These are phyloP conservation scores for Phytophthora sansomeana DNA, from an alignment of 352 stramenopile genomes.

Conservation along the genomic window DNA sequence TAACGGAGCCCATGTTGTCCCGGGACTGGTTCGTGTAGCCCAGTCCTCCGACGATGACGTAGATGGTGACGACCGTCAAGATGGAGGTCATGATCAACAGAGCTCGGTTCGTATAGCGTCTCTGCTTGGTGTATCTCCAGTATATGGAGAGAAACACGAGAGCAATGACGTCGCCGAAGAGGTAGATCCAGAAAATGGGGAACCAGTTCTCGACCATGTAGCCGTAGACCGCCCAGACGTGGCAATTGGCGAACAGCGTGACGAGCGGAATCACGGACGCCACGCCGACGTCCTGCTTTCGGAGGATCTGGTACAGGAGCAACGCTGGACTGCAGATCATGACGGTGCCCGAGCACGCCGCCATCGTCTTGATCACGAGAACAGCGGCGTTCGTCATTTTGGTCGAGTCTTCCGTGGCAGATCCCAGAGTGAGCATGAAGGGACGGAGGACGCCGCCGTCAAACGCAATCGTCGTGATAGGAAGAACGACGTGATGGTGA, in stretches of 20 bases:
- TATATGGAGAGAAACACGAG: slow-evolving; percentile 39
- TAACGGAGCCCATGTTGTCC: slow-evolving; percentile 25
- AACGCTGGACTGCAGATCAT: slow-evolving; percentile 62
- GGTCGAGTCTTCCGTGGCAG: not conserved
- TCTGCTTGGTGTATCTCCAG: slow-evolving; percentile 36
- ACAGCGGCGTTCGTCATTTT: slow-evolving; percentile 34
- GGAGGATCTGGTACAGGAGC: slow-evolving; percentile 39
- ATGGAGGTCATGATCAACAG: slow-evolving; percentile 24
- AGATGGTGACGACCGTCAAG: slow-evolving; percentile 35
- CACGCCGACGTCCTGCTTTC: slow-evolving; percentile 47
- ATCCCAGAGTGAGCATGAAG: slow-evolving; percentile 33
- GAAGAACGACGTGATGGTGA: slow-evolving; percentile 31
- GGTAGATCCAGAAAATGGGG: slow-evolving; percentile 53
- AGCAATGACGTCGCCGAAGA: slow-evolving; percentile 38
- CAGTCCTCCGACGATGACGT: slow-evolving; percentile 42
- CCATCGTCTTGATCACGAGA: slow-evolving; percentile 40
- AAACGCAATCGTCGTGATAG: slow-evolving; percentile 27
- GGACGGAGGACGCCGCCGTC: too few relatives aligned
- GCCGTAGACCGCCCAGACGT: slow-evolving; percentile 48
- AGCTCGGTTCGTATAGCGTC: slow-evolving; percentile 30
- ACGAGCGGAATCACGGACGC: slow-evolving; percentile 65
- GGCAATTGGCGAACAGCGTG: slow-evolving; percentile 54
- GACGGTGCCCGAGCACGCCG: slow-evolving; percentile 38
- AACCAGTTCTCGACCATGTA: slow-evolving; percentile 51
- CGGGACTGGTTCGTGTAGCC: slow-evolving; percentile 38